Conservation (phyloP, 2,329 filamentous ascomycete species). For the Aspergillus caelatus region DNA sequence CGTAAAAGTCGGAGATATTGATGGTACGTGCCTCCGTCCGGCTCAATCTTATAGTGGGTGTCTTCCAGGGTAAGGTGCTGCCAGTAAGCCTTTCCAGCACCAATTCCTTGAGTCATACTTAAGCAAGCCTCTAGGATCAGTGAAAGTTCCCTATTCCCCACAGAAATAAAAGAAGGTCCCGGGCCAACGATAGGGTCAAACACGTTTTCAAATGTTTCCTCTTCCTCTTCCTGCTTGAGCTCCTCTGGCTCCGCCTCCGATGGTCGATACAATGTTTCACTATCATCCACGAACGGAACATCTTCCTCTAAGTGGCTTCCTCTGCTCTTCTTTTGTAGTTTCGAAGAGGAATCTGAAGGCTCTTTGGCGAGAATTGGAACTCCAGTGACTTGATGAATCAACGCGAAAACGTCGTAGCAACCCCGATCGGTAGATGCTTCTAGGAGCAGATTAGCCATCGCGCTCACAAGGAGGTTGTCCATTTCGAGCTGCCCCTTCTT, state of each 20-base stretch:
- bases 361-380: conserved; percentile 55
- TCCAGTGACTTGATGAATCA: conserved; percentile 81
- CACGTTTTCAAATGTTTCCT: conserved; percentile 33
- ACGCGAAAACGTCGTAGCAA: conserved; percentile 70
- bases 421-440: conserved; percentile 63
- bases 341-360: conserved; percentile 16
- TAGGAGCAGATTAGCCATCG: conserved; percentile 80
- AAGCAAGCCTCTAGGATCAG: conserved; percentile 67
- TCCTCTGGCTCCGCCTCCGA: conserved; percentile 17
- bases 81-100: conserved; percentile 77
- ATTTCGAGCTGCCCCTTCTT: conserved; percentile 68
- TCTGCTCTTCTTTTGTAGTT: background rate
- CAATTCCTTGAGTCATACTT: conserved; percentile 60
- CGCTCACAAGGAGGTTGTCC: conserved; percentile 76
- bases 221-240: conserved; percentile 24
- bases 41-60: conserved; percentile 59
- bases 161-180: conserved; percentile 42
- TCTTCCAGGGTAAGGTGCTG: conserved; percentile 61
- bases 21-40: conserved; percentile 73
- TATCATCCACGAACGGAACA: conserved; percentile 36
- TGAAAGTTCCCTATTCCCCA: conserved; percentile 64
- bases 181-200: conserved; percentile 38
- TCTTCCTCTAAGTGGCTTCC: conserved; percentile 19
- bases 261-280: conserved; percentile 26
- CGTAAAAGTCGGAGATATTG: conserved; percentile 69